Conservation (phyloP, 441 rosid species). For the Codiaeum variegatum region DNA sequence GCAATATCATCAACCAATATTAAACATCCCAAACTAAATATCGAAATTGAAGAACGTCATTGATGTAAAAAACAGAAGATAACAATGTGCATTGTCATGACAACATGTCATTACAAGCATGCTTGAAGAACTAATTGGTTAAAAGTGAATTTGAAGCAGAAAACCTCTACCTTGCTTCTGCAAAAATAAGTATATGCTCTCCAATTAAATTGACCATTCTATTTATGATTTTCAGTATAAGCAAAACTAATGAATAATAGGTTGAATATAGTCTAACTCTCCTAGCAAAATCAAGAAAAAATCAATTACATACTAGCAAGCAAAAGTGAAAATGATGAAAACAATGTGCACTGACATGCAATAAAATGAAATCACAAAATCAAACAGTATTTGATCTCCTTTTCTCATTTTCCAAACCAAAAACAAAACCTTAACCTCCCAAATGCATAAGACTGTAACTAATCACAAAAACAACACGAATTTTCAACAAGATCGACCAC, state of each 20-base stretch:
- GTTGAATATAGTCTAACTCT: background rate
- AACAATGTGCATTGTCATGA: background rate
- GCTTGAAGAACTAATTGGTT: background rate
- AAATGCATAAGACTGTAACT: background rate
- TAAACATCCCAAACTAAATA: background rate
- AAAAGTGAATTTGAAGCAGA: background rate
- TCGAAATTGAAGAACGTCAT: background rate
- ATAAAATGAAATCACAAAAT: background rate
- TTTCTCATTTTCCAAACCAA: background rate
- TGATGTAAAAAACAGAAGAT: background rate
- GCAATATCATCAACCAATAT: background rate
- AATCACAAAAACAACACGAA: background rate
- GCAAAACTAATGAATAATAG: background rate
- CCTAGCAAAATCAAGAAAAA: constrained; percentile 2
- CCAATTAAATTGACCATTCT: background rate
- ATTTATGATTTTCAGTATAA: background rate
- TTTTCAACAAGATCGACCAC: background rate
- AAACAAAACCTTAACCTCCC: background rate
- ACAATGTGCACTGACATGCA: background rate
- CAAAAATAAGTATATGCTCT: background rate
- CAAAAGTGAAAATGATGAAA: background rate
- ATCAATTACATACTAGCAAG: background rate
- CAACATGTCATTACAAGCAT: background rate
- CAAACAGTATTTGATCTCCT: background rate
- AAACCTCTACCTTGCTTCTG: background rate